A percentile compares a stretch with the other conserved stretches of the same genome.
Evolutionary conservation across 176 grass and related monocot genomes (phyloP).

Genomic region (Rhynchospora breviuscula): DNA sequence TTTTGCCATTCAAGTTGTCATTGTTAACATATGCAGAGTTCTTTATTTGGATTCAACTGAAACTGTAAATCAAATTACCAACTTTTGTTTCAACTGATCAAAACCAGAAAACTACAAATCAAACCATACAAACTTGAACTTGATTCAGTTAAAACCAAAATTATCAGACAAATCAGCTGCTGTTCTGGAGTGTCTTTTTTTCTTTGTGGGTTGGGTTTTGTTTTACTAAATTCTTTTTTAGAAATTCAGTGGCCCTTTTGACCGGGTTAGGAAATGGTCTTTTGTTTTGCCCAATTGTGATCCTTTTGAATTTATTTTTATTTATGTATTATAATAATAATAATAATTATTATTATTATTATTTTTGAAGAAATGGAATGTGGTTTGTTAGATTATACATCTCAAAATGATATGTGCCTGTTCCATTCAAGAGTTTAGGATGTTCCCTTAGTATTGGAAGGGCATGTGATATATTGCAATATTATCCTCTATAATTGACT

Average conservation of each 20-base stretch:
- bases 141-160: neutral
- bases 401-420: neutral
- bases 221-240: neutral
- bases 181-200: neutral
- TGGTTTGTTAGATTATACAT: neutral
- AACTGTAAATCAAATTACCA: neutral
- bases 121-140: neutral
- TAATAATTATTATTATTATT: too few relatives aligned
- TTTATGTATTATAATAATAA: too few relatives aligned
- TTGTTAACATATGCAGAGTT: neutral
- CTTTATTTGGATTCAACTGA: neutral
- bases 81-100: neutral
- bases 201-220: neutral
- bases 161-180: neutral
- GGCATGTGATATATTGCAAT: neutral
- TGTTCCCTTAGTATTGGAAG: neutral
- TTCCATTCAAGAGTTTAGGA: neutral
- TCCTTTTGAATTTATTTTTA: too few relatives aligned
- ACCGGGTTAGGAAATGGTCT: neutral
- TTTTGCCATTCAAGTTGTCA: neutral
- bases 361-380: neutral
- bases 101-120: neutral
- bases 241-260: neutral
- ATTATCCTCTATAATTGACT: neutral
- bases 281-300: too few relatives aligned